phyloP scores from a whole-genome alignment of 208 protist genomes.

The Borovskyia barvae region DNA sequence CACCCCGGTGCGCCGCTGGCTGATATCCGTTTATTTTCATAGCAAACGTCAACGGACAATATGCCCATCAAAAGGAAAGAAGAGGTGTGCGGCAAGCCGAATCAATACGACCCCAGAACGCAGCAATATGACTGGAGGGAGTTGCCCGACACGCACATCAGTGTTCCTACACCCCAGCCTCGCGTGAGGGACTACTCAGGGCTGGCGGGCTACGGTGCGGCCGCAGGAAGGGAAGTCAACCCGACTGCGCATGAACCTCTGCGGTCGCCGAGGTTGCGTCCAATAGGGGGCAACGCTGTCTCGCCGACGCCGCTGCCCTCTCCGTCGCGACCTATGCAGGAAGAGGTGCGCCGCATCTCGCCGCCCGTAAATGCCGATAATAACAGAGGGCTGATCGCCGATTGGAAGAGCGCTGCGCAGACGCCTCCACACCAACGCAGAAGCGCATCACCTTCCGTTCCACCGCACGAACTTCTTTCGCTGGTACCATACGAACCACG shows the following conservation, averaged over 20 bases:
- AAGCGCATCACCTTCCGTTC: too few species aligned
- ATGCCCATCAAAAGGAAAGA: conserved; percentile 46
- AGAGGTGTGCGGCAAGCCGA: conserved; percentile 78
- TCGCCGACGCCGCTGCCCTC: conserved; percentile 19
- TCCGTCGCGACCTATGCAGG: conserved; percentile 17
- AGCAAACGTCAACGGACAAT: neutral
- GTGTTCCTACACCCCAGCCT: conserved; percentile 14
- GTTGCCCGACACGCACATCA: conserved; percentile 56
- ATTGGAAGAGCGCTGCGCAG: too few species aligned
- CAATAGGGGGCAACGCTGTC: neutral
- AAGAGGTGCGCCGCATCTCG: neutral
- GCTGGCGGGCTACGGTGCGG: neutral
- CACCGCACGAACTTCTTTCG: too few species aligned
- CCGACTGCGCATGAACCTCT: conserved; percentile 17
- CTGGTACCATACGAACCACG: neutral
- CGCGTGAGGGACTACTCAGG: conserved; percentile 22
- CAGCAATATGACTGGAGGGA: conserved; percentile 73
- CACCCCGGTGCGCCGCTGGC: neutral
- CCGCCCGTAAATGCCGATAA: too few species aligned
- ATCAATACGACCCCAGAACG: conserved; percentile 77
- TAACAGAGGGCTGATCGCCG: too few species aligned
- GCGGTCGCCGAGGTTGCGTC: neutral
- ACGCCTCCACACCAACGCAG: too few species aligned
- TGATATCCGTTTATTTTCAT: neutral
- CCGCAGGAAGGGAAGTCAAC: conserved; percentile 1